phyloP scores from a whole-genome alignment of 345 rosid genomes.

The Turritis glabra region DNA sequence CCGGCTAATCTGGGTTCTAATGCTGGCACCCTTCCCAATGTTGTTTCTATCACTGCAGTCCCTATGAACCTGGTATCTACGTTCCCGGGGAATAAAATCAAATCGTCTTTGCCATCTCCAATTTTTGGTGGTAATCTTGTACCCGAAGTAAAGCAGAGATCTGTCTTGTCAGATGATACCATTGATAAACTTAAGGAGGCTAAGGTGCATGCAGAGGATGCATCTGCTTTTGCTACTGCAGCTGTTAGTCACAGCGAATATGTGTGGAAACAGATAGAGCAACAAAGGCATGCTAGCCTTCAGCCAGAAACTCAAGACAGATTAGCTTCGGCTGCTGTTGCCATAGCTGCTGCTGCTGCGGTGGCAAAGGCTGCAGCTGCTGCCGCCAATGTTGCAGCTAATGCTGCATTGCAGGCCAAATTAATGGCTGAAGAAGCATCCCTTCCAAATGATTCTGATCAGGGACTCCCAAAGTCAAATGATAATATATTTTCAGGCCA shows the following conservation, averaged over 20 bases:
- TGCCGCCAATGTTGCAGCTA: conserved; percentile 89
- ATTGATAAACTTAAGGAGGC: conserved; percentile 69
- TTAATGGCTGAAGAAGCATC: conserved; percentile 90
- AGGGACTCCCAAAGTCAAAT: conserved; percentile 39
- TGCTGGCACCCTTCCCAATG: conserved; percentile 17
- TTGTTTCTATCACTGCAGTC: conserved; percentile 35
- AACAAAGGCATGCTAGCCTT: conserved; percentile 57
- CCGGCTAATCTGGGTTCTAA: conserved; percentile 19
- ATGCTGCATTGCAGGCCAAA: conserved; percentile 95
- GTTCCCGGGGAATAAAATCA: conserved; percentile 43
- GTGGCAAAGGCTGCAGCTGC: conserved; percentile 99
- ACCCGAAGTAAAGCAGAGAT: conserved; percentile 45
- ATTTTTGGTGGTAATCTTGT: conserved; percentile 44
- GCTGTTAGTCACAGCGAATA: conserved; percentile 72
- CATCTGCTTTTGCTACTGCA: conserved; percentile 72
- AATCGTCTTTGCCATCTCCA: conserved; percentile 46
- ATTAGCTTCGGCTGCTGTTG: conserved; percentile 86
- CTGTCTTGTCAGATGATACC: conserved; percentile 61
- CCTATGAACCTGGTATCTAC: conserved; percentile 47
- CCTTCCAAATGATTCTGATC: conserved; percentile 41
- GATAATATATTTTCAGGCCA: conserved; percentile 41
- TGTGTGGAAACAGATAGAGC: conserved; percentile 73
- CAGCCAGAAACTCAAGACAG: conserved; percentile 61
- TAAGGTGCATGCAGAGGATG: conserved; percentile 75
- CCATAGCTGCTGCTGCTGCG: conserved; percentile 86